Evolutionary conservation across 2,329 filamentous ascomycete species (phyloP), one percentile per base, ranked within the genome.

Genomic region (Trichoderma afroharzianum): DNA sequence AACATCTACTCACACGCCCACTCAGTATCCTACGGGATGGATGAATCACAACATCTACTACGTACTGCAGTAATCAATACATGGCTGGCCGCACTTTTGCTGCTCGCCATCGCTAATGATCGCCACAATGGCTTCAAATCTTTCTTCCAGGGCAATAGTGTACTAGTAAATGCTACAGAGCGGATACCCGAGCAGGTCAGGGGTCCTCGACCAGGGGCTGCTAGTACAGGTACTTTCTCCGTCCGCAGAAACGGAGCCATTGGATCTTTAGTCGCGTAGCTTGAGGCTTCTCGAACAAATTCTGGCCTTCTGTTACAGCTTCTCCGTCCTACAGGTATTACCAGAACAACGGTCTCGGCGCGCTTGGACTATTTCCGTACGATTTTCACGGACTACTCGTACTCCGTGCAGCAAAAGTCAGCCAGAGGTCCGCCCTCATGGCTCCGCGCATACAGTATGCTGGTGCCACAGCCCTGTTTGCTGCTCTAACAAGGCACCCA

Each of bases 221-320:
- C 63, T 57, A 58, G 36, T 50, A 39, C 33, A 67, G n/a, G 58
- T 47, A 30, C 59, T 67, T 67, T 30, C 63, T 58, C 63, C 53
- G 63, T 67, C 33, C 28, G 39, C 15, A 63, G 39, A 47, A 43
- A 63, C 63, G 18, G 32, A 57, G 33, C 33, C 30, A 24, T 53
- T 53, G 3, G 11, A n/a, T 39, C 50, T 28, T 55, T 58, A 43
- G 50, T 58, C 50, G 63, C 63, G 63, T 58, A 39, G 53, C 50
- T 32, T 14, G 50, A 67, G 50, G 63, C 63, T 67, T 67, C 63
- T 67, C 63, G 63, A 67, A 67, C 63, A 67, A 67, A 67, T 55
- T 33, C 15, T 67, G 30, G 63, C 15, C 50, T 57, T 43, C 50
- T 30, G 53, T 58, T 58, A 18, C 47, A 53, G 47, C 21, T 24